Percentiles rank a stretch among this genome's conserved stretches.
These are phyloP conservation scores for Hypsizygus ulmarius DNA, from an alignment of 1,284 basidiomycete genomes.

Conservation along the genomic window DNA sequence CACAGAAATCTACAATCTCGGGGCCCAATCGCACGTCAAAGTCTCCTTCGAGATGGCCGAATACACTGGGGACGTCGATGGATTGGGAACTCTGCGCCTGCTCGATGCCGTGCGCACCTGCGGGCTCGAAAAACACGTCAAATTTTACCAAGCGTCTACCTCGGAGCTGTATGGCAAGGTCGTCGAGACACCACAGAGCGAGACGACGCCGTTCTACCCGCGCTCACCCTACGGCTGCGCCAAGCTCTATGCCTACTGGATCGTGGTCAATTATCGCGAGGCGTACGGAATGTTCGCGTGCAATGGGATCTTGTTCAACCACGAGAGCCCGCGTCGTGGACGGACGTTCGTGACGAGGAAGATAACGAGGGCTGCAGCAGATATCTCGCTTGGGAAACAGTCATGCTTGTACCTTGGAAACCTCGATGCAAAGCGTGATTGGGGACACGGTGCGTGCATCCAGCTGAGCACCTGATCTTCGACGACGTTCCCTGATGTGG, in stretches of 20 bases:
- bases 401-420: conserved; percentile 88
- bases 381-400: conserved; percentile 85
- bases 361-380: conserved; percentile 86
- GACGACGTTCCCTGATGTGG: background rate
- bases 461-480: background rate
- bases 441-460: conserved; percentile 77
- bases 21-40: conserved; percentile 95
- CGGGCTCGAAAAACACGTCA: conserved; percentile 81
- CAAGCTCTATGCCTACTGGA: conserved; percentile 88
- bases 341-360: conserved; percentile 93
- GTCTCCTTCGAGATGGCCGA: conserved; percentile 97
- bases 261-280: conserved; percentile 89
- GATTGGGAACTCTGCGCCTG: conserved; percentile 84
- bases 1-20: conserved; percentile 92
- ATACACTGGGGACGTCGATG: conserved; percentile 93
- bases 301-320: conserved; percentile 91
- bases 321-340: conserved; percentile 89
- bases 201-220: conserved; percentile 92
- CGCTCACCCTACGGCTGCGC: conserved; percentile 90
- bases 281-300: conserved; percentile 91
- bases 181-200: conserved; percentile 85
- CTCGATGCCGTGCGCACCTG: conserved; percentile 92
- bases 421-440: conserved; percentile 87
- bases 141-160: conserved; percentile 93
- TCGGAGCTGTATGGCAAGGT: conserved; percentile 94